These are phyloP conservation scores for Phylloporus sp. DNA, from an alignment of 768 basidiomycete species.

Conservation along the genomic window DNA sequence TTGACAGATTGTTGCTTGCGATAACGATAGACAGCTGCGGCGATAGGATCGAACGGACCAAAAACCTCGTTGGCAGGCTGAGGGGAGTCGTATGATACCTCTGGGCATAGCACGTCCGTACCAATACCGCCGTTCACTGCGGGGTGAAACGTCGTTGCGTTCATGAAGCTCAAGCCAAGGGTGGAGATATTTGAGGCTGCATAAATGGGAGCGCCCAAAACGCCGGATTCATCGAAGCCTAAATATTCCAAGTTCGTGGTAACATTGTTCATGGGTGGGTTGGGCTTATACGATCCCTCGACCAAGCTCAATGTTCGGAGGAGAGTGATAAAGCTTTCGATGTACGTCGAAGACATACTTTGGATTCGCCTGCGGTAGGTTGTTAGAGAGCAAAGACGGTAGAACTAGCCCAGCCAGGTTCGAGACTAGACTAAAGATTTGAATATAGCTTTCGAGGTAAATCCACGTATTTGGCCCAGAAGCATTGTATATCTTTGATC, in stretches of 20 bases:
- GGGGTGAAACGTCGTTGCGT: not conserved
- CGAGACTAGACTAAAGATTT: not conserved
- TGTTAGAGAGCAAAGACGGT: not conserved
- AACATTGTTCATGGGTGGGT: not conserved
- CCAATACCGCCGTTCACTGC: not conserved
- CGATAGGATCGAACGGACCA: slow-evolving; percentile 12
- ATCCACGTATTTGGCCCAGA: too few relatives aligned
- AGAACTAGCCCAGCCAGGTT: not conserved
- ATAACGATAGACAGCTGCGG: slow-evolving; percentile 18
- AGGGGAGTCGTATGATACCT: slow-evolving; percentile 9
- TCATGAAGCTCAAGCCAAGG: not conserved
- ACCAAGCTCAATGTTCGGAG: slow-evolving; percentile 11
- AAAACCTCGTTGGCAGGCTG: slow-evolving; percentile 8
- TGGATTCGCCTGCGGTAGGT: not conserved
- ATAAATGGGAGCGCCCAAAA: not conserved
- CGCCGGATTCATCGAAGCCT: not conserved
- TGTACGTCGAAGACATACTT: slow-evolving; percentile 5
- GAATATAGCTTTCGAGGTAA: too few relatives aligned
- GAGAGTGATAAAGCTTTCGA: slow-evolving; percentile 1
- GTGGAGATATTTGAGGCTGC: slow-evolving; percentile 1
- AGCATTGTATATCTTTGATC: too few relatives aligned
- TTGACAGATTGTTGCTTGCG: slow-evolving; percentile 22
- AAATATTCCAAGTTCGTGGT: not conserved
- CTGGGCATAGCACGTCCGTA: slow-evolving; percentile 2
- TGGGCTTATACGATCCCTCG: slow-evolving; percentile 9